Percentiles rank a stretch among this genome's conserved stretches.
Evolutionary conservation across 805 yeast genomes (phyloP).

Genomic region (Blastobotrys chiropterorum): DNA sequence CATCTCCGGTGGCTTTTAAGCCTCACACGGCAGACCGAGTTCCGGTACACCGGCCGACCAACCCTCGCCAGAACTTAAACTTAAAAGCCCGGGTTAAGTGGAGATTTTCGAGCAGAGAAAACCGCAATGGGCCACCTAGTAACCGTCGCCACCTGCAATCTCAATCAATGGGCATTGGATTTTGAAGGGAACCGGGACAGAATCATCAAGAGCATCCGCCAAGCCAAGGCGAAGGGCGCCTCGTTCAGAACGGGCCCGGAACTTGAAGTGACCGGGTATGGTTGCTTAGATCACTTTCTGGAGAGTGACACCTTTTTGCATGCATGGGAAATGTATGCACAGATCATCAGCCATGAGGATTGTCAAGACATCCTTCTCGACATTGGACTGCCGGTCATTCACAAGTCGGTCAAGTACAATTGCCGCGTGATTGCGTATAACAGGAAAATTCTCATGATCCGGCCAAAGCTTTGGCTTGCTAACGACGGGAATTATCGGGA

Average conservation of each 20-base stretch:
- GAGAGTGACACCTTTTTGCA: slow-evolving; percentile 86
- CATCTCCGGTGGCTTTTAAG: too few species aligned
- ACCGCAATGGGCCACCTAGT: slow-evolving; percentile 87
- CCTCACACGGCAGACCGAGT: too few species aligned
- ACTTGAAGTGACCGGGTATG: slow-evolving; percentile 85
- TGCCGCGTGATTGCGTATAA: slow-evolving; percentile 81
- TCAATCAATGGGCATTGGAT: slow-evolving; percentile 98
- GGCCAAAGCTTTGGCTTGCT: slow-evolving; percentile 91
- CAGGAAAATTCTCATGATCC: slow-evolving; percentile 71
- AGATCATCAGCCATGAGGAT: slow-evolving; percentile 59
- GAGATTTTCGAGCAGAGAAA: too few species aligned
- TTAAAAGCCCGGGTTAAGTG: too few species aligned
- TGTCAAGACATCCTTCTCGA: slow-evolving; percentile 78
- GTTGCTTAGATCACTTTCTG: slow-evolving; percentile 69
- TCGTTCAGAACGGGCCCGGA: slow-evolving; percentile 93
- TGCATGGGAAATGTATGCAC: slow-evolving; percentile 90
- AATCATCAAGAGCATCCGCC: slow-evolving; percentile 68
- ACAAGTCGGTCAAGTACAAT: slow-evolving; percentile 82
- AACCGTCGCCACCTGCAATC: slow-evolving; percentile 87
- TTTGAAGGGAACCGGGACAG: slow-evolving; percentile 96
- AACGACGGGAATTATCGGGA: slow-evolving; percentile 98
- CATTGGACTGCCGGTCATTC: slow-evolving; percentile 90
- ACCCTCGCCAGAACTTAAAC: too few species aligned
- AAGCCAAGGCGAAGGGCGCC: slow-evolving; percentile 75
- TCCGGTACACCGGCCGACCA: too few species aligned